Base-by-base conservation (phyloP, 2,329 filamentous ascomycete species). In the Penicillium sp. region DNA sequence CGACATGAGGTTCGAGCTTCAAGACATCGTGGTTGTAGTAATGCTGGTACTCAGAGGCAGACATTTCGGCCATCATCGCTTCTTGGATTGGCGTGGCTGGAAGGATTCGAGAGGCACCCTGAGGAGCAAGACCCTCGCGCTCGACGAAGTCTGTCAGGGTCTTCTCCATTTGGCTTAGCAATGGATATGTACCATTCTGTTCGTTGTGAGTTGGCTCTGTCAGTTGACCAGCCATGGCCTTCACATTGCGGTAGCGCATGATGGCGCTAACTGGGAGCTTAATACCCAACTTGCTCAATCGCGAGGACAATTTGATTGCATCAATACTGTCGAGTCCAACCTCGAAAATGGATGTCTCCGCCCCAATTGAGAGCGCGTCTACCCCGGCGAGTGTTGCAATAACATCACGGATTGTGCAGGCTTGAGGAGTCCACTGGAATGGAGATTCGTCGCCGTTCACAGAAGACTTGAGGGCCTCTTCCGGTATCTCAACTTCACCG, bases 251-350 rank as follows among this genome's bases (percentile, higher is more conserved):
- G 3, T 76, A 76, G 42, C 79, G 83, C 76, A 95, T 85, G 18
- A 96, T 83, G n/a, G 77, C 74, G 55, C 87, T 87, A n/a, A 90
- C 81, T 0, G 84, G 72, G 9, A 95, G 64, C 0, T 70, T 62
- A 16, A 93, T 70, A 0, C 77, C 78, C 4, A 69, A 67, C 36
- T 76, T 78, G 52, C 79, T 85, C 1, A 95, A 73, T 43, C 82
- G 78, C 0, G 88, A 83, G 0, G 87, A 85, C 0, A 96, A 71
- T 58, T 89, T 94, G 65, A 96, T 91, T 1, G 86, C 80, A 66
- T 96, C 90, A 47, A 96, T 94, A 60, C 90, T 95, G 71, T 96
- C 91, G 6, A 96, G 76, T 0, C 90, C 90, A 26, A 96, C 76
- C 56, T 91, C 83, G 31, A 94, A 83, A 9, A 96, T 80, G 0